These are phyloP conservation scores for Phytophthora pini DNA, from an alignment of 352 stramenopile species.

Conservation along the genomic window DNA sequence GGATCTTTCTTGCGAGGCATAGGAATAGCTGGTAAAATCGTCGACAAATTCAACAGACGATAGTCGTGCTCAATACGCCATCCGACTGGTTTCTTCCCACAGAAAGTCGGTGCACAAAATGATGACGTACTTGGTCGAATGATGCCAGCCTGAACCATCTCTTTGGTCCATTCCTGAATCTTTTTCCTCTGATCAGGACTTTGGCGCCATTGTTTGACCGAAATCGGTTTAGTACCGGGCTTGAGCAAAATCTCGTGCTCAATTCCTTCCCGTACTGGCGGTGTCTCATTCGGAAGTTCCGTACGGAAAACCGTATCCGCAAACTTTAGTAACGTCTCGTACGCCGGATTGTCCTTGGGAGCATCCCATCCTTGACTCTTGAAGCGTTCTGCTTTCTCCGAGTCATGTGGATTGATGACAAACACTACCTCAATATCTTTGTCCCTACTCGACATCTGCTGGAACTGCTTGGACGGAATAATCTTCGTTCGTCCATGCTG, in stretches of 20 bases:
- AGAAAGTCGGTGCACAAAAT: background rate
- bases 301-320: constrained; percentile 8
- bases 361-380: constrained; percentile 14
- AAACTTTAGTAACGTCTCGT: constrained; percentile 2
- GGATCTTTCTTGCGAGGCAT: no score
- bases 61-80: no score
- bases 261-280: constrained; percentile 4
- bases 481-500: background rate
- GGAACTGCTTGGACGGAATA: constrained; percentile 4
- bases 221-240: constrained; percentile 5
- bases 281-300: constrained; percentile 7
- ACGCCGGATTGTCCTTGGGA: background rate
- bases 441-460: background rate
- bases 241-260: constrained; percentile 11
- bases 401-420: constrained; percentile 10
- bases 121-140: constrained; percentile 9
- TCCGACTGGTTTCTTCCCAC: no score
- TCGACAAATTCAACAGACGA: no score
- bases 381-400: constrained; percentile 8
- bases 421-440: constrained; percentile 7
- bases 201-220: constrained; percentile 10
- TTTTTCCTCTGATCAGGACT: background rate
- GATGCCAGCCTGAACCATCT: constrained; percentile 19
- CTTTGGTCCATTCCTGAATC: constrained; percentile 20
- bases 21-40: no score